Base-by-base conservation (phyloP, 805 yeast genomes). In the Crinitomyces ghanaensis region DNA sequence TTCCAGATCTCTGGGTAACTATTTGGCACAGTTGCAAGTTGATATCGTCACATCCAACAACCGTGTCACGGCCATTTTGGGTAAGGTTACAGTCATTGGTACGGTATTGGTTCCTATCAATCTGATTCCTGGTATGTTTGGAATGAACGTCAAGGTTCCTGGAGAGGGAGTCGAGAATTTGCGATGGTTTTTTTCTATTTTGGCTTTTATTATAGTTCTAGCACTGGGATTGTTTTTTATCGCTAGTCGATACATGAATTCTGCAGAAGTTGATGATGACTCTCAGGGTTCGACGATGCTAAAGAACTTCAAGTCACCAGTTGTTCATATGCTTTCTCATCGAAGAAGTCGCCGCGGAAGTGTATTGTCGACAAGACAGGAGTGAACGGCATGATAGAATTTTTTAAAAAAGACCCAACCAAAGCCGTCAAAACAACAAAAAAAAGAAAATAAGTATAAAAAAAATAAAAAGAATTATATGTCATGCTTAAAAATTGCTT, bases 81-180 rank as follows among this genome's bases (percentile, higher is more conserved):
- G 95, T 20, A 80, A 81, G 51, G 94, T 86, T 17, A 86, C 98
- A 0, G 49, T 88, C 39, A 62, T 88, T 22, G 97, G 96, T 68
- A 85, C 96, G 0, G 66, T 88, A 48, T 63, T 88, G 19, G 79
- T 88, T 41, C 97, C 97, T 11, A 67, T 88, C 65, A 88, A 88
- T 54, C 62, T 88, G 37, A 68, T 88, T 28, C 84, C 96, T 2
- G 95, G 96, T 54, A 51, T 86, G 42, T 88, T 88, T 58, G 96
- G 96, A 49, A 88, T 88, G 98, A 88, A 88, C 56, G 97, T 88
- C 13, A 57, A 47, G 8, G 80, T 88, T 19, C 96, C 96, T 0
- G 95, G 95, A 19, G 58, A 68, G 39, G 60, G 45, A 9, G 65
- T 43, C 2, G 46, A 40, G 2, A 60, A 57, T 28, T 55, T 66